phyloP scores from a whole-genome alignment of 306 rosid genomes.

The Rubus parviflorus region DNA sequence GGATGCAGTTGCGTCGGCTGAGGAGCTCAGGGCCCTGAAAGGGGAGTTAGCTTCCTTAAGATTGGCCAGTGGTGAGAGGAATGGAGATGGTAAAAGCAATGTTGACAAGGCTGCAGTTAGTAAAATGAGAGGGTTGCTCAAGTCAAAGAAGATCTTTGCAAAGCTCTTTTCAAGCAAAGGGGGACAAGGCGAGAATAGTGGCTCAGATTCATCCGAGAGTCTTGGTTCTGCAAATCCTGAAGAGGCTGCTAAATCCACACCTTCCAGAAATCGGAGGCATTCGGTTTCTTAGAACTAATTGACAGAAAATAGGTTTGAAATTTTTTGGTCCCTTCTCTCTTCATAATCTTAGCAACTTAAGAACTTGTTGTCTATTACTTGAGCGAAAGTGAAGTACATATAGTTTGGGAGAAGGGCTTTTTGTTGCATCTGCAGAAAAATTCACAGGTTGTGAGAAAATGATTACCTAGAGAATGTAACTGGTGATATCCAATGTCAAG shows the following conservation, averaged over 20 bases:
- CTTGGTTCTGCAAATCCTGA: constrained; percentile 81
- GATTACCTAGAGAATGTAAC: neutral
- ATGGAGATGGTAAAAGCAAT: constrained; percentile 50
- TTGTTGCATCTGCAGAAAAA: constrained; percentile 16
- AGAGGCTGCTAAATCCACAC: constrained; percentile 76
- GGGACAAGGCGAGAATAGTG: constrained; percentile 77
- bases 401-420: constrained; percentile 34
- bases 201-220: constrained; percentile 89
- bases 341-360: constrained; percentile 33
- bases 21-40: constrained; percentile 83
- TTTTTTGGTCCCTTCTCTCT: constrained; percentile 19
- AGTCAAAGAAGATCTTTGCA: constrained; percentile 75
- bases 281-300: constrained; percentile 74
- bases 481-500: neutral
- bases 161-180: constrained; percentile 88
- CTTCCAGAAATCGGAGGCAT: constrained; percentile 88
- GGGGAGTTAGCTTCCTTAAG: constrained; percentile 85
- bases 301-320: constrained; percentile 25
- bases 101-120: constrained; percentile 70
- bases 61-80: constrained; percentile 58
- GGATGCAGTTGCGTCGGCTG: constrained; percentile 69
- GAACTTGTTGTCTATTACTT: constrained; percentile 35
- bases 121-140: constrained; percentile 78
- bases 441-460: neutral
- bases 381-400: constrained; percentile 45